Evolutionary conservation across 2,329 filamentous ascomycete species (phyloP).

Genomic region (Cytospora schulzeri): DNA sequence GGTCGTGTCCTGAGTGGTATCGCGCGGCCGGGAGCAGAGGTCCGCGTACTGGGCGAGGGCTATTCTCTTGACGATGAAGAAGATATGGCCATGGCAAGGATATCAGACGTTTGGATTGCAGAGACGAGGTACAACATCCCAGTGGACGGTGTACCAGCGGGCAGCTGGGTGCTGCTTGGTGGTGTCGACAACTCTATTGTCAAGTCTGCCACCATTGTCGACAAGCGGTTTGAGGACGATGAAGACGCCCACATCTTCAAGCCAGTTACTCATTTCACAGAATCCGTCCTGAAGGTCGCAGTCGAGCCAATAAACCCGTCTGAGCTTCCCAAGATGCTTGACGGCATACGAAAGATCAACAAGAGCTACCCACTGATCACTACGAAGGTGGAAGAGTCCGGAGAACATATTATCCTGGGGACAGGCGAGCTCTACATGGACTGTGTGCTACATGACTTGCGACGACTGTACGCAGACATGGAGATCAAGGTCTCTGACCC

Average conservation of each 20-base stretch:
- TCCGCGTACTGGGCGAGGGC: slow-evolving; percentile 90
- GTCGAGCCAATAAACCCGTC: slow-evolving; percentile 98
- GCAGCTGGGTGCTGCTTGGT: slow-evolving; percentile 88
- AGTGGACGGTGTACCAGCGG: slow-evolving; percentile 88
- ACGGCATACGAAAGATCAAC: slow-evolving; percentile 93
- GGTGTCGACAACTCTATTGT: slow-evolving; percentile 98
- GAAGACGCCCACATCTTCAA: slow-evolving; percentile 96
- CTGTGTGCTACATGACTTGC: slow-evolving; percentile 92
- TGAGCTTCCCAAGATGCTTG: slow-evolving; percentile 97
- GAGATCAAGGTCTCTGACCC: slow-evolving; percentile 98
- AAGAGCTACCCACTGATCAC: slow-evolving; percentile 96
- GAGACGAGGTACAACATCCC: slow-evolving; percentile 93
- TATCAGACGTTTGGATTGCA: slow-evolving; percentile 84
- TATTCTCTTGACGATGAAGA: slow-evolving; percentile 98
- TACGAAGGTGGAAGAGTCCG: slow-evolving; percentile 97
- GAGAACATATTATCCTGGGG: slow-evolving; percentile 91
- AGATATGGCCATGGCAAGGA: slow-evolving; percentile 87
- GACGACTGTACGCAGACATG: slow-evolving; percentile 96
- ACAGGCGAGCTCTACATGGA: slow-evolving; percentile 99
- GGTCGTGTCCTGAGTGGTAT: slow-evolving; percentile 93
- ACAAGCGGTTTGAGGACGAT: slow-evolving; percentile 76
- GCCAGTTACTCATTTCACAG: slow-evolving; percentile 90
- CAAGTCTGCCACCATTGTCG: slow-evolving; percentile 90
- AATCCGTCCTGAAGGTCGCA: slow-evolving; percentile 96
- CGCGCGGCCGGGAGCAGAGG: slow-evolving; percentile 76